Evolutionary conservation across 257 asterid genomes (phyloP).

Genomic region (Solanum sitiens): DNA sequence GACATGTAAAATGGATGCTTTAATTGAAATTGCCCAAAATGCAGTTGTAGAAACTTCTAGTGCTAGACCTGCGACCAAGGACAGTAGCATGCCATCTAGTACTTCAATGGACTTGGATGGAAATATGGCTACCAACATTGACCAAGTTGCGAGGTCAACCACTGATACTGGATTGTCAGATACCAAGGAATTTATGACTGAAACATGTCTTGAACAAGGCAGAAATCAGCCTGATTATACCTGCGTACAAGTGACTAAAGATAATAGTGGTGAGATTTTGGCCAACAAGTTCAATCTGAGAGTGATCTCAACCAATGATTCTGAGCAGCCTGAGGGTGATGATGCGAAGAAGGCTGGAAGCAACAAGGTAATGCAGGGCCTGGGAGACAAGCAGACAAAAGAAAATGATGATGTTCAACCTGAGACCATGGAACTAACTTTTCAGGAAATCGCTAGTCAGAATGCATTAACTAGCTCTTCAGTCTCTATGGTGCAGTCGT

Average conservation of each 20-base stretch:
- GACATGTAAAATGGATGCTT: slow-evolving; percentile 44
- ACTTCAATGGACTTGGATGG: slow-evolving; percentile 27
- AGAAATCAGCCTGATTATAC: slow-evolving; percentile 19
- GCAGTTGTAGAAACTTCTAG: slow-evolving; percentile 26
- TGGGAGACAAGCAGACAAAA: slow-evolving; percentile 13
- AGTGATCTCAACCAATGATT: slow-evolving; percentile 18
- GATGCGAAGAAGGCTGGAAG: slow-evolving; percentile 23
- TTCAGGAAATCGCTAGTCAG: slow-evolving; percentile 33
- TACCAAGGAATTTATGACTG: slow-evolving; percentile 19
- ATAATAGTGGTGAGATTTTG: slow-evolving; percentile 19
- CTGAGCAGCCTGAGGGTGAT: slow-evolving; percentile 21
- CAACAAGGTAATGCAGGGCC: slow-evolving; percentile 22
- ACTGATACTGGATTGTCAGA: slow-evolving; percentile 24
- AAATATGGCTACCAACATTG: slow-evolving; percentile 18
- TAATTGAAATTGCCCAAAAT: slow-evolving; percentile 44
- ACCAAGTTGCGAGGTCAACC: slow-evolving; percentile 15
- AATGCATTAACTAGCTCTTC: slow-evolving; percentile 32
- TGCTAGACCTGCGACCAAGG: slow-evolving; percentile 18
- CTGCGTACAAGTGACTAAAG: slow-evolving; percentile 16
- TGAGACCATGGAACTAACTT: slow-evolving; percentile 29
- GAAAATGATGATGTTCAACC: slow-evolving; percentile 24
- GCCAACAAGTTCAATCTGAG: slow-evolving; percentile 15
- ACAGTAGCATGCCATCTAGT: slow-evolving; percentile 16
- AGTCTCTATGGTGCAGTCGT: slow-evolving; percentile 40
- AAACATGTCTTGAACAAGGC: slow-evolving; percentile 15